Evolutionary conservation across 1,139 yeast genomes (phyloP).

Genomic region (Citeromyces hawaiiensis): DNA sequence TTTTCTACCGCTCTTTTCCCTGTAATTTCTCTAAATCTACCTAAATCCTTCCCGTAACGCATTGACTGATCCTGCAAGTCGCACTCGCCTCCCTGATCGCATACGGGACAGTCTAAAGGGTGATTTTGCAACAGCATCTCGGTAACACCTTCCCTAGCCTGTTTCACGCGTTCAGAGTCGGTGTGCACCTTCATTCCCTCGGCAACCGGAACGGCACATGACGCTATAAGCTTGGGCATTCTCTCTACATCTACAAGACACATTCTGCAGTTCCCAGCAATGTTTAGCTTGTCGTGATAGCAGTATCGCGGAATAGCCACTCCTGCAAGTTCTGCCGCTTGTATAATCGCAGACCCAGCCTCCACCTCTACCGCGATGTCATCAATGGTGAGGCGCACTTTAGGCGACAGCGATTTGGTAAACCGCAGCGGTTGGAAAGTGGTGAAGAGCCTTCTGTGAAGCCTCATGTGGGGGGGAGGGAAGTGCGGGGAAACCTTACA

Average conservation of each 20-base stretch:
- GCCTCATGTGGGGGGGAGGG: too few species aligned
- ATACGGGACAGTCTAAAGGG: conserved; percentile 86
- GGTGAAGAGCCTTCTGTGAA: too few species aligned
- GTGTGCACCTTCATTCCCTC: conserved; percentile 85
- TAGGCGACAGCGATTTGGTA: too few species aligned
- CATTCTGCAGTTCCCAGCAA: conserved; percentile 96
- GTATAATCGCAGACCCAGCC: conserved; percentile 81
- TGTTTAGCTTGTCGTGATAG: conserved; percentile 81
- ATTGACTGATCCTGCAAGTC: conserved; percentile 82
- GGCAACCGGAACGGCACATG: conserved; percentile 86
- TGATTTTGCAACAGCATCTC: conserved; percentile 83
- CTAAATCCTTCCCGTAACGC: conserved; percentile 79
- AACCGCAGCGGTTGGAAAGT: too few species aligned
- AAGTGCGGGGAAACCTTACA: too few species aligned
- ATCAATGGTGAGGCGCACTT: conserved; percentile 36
- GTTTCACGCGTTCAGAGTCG: conserved; percentile 64
- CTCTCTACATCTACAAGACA: conserved; percentile 84
- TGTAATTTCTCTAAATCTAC: conserved; percentile 66
- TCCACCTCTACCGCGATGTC: conserved; percentile 69
- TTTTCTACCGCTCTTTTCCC: conserved; percentile 90
- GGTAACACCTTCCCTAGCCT: conserved; percentile 85
- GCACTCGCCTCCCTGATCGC: conserved; percentile 95
- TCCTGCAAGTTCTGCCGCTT: conserved; percentile 89
- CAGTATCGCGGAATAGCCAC: conserved; percentile 82
- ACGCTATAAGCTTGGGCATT: conserved; percentile 83